phyloP scores from a whole-genome alignment of 257 asterid genomes.

The Echites panduratus region DNA sequence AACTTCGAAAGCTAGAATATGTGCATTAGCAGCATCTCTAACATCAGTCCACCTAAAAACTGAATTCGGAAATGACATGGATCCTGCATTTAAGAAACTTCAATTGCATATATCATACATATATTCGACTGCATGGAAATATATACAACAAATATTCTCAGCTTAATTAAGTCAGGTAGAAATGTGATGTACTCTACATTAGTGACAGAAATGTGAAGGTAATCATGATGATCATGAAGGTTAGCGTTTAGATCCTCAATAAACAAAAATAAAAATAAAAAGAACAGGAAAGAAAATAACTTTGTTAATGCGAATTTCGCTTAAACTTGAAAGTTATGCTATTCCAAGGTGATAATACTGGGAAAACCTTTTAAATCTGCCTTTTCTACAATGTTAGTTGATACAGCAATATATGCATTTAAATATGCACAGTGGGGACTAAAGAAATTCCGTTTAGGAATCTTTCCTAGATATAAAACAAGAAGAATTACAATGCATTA shows the following conservation, averaged over 20 bases:
- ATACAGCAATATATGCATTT: neutral
- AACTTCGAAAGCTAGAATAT: constrained; percentile 59
- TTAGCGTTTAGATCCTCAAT: neutral
- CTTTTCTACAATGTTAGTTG: neutral
- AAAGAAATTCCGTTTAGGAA: neutral
- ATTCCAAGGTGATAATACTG: neutral
- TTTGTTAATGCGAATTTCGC: neutral
- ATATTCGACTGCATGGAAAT: neutral
- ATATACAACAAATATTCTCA: neutral
- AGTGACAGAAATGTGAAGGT: neutral
- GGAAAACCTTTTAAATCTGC: neutral
- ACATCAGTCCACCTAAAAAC: constrained; percentile 60
- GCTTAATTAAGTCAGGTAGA: too few species aligned
- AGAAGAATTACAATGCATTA: too few species aligned
- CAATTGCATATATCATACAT: neutral
- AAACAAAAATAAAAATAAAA: too few species aligned
- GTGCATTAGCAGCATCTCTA: constrained; percentile 71
- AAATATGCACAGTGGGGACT: neutral
- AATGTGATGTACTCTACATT: neutral
- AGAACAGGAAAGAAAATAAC: neutral
- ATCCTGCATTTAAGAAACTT: constrained; percentile 23
- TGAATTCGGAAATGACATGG: constrained; percentile 27
- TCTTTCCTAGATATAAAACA: neutral
- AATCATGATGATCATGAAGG: neutral
- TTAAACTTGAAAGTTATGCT: neutral